A percentile compares a stretch with the other conserved stretches of the same genome.
Evolutionary conservation across 441 rosid genomes (phyloP).

Genomic region (Euphorbia corollata): DNA sequence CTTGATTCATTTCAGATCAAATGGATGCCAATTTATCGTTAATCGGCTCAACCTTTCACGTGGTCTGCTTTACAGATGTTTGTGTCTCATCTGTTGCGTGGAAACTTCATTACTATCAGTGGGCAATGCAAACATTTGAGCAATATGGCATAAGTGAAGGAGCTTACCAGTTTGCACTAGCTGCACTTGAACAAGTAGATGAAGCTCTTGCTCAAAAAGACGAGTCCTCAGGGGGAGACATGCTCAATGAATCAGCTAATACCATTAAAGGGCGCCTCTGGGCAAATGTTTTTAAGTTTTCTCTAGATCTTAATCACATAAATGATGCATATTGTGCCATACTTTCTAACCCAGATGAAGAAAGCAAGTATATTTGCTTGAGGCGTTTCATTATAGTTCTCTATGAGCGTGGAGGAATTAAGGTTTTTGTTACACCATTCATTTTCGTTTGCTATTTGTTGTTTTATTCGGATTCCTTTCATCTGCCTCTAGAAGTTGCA

Average conservation of each 20-base stretch:
- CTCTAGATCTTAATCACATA: constrained; percentile 76
- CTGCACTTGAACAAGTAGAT: constrained; percentile 98
- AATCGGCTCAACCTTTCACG: constrained; percentile 12
- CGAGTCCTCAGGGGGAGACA: constrained; percentile 32
- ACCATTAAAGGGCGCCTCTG: constrained; percentile 76
- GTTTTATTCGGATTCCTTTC: background rate
- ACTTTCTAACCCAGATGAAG: constrained; percentile 97
- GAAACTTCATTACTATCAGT: constrained; percentile 96
- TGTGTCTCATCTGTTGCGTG: constrained; percentile 51
- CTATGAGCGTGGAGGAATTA: constrained; percentile 69
- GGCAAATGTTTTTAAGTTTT: constrained; percentile 92
- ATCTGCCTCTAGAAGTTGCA: constrained; percentile 5
- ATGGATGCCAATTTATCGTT: constrained; percentile 10
- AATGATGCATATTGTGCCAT: constrained; percentile 95
- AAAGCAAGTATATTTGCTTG: constrained; percentile 87
- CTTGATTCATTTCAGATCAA: constrained; percentile 9
- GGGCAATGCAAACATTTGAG: constrained; percentile 98
- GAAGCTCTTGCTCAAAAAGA: constrained; percentile 53
- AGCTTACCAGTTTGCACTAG: constrained; percentile 93
- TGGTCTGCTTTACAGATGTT: constrained; percentile 37
- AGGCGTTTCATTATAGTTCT: constrained; percentile 91
- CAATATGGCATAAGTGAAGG: constrained; percentile 84
- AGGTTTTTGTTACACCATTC: constrained; percentile 39
- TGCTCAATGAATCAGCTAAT: constrained; percentile 45
- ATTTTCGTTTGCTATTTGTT: constrained; percentile 3